Percentiles rank a stretch among this genome's conserved stretches.
Evolutionary conservation across 257 asterid species (phyloP).

Genomic region (Jasminum sambac): DNA sequence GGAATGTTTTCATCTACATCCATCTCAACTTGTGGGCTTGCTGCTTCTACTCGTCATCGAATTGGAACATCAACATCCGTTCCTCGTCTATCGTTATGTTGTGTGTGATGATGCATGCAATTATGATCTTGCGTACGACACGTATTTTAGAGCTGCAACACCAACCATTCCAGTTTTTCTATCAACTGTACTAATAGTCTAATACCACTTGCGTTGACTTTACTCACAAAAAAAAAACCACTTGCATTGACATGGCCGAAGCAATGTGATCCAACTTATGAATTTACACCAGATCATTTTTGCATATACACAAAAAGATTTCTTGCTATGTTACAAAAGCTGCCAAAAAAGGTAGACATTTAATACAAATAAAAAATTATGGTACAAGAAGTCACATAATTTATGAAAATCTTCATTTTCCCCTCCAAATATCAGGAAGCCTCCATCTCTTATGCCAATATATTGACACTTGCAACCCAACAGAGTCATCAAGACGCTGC

Average conservation of each 20-base stretch:
- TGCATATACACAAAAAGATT: conserved; percentile 18
- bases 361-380: conserved; percentile 17
- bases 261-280: not conserved
- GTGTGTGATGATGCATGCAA: no score
- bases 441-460: conserved; percentile 97
- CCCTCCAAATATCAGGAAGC: conserved; percentile 63
- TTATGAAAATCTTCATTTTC: conserved; percentile 19
- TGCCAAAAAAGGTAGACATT: not conserved
- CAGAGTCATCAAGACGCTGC: conserved; percentile 76
- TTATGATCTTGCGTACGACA: no score
- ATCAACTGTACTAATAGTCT: no score
- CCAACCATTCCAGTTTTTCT: no score
- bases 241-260: conserved; percentile 25
- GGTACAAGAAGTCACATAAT: conserved; percentile 28
- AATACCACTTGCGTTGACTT: no score
- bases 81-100: no score
- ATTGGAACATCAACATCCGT: no score
- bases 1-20: no score
- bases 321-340: conserved; percentile 22
- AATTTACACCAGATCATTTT: conserved; percentile 31
- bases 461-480: conserved; percentile 89
- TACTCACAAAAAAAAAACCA: no score
- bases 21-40: no score
- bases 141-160: no score
- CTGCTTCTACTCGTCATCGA: no score